These are phyloP conservation scores for Diaporthe vexans DNA, from an alignment of 2,329 filamentous ascomycete genomes.

Conservation along the genomic window DNA sequence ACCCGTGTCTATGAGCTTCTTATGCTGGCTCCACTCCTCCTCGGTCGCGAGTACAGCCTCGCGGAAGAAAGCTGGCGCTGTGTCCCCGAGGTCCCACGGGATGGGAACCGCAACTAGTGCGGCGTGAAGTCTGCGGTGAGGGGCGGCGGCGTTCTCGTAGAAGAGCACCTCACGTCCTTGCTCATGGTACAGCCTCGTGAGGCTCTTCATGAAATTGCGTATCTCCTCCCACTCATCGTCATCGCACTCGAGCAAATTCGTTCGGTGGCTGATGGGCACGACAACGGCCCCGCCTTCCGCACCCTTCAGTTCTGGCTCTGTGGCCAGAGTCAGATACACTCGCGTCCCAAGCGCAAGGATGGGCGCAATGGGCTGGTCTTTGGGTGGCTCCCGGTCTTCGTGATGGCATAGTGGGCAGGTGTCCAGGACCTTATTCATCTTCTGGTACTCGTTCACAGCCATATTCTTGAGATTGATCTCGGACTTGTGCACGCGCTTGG, in stretches of 20 bases:
- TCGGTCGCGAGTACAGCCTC: conserved; percentile 92
- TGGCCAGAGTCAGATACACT: conserved; percentile 89
- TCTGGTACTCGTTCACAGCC: conserved; percentile 90
- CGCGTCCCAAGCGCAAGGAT: conserved; percentile 88
- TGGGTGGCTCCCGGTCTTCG: conserved; percentile 79
- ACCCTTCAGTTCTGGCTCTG: conserved; percentile 85
- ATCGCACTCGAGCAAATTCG: conserved; percentile 95
- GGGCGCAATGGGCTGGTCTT: conserved; percentile 81
- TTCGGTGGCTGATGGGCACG: conserved; percentile 87
- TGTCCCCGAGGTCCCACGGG: conserved; percentile 91
- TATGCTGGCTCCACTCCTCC: conserved; percentile 96
- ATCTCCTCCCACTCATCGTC: conserved; percentile 99
- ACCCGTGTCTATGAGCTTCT: conserved; percentile 91
- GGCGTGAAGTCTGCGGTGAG: conserved; percentile 84
- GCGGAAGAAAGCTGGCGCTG: conserved; percentile 92
- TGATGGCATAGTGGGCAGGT: conserved; percentile 92
- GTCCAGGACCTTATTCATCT: conserved; percentile 88
- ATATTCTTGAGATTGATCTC: conserved; percentile 89
- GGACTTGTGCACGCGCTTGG: conserved; percentile 87
- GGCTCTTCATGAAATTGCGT: conserved; percentile 97
- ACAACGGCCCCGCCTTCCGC: conserved; percentile 85
- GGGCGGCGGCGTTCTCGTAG: conserved; percentile 94
- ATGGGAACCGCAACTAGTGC: conserved; percentile 89
- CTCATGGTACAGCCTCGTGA: conserved; percentile 94
- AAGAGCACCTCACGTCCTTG: conserved; percentile 94